Base-by-base conservation (phyloP, 805 yeast species). In the Nakazawaea wyomingensis region DNA sequence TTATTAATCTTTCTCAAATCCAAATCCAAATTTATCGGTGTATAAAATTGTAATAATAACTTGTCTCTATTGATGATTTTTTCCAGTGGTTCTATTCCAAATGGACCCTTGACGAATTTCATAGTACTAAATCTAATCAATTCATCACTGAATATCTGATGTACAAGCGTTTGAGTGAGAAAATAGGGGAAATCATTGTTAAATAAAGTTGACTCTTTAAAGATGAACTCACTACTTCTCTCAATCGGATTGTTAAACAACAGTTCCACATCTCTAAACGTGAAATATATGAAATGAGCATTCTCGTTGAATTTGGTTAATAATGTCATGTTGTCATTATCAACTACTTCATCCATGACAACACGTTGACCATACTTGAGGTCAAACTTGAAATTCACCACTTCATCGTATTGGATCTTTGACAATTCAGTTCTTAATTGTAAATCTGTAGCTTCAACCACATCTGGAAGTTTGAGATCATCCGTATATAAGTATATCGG, bases 391-490 rank as follows among this genome's bases (percentile, higher is more conserved):
- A 49, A 51, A 22, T 50, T 44, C 10, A 49, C 43, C 3, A 50
- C 39, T 1, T 49, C 30, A 7, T 59, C 61, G 4, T 45, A 35
- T 14, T 30, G 36, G 11, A 31, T 4, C 3, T 42, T 26, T n/a
- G 58, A 53, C 33, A 79, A 45, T 35, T 72, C 60, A 13, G 64
- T 61, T 46, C 72, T 65, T 2, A 76, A 53, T 50, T 77, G 76
- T 10, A 67, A 52, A 46, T 74, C 72, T 1, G 73, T 55, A 1
- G 84, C 88, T 34, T 68, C 68, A 1, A 71, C 74, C 16, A 88
- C 54, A 56, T 88, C 96, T 0, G 91, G 90, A 50, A 81, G 80
- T 14, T 62, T 59, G 49, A 78, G 69, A 1, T 74, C 75, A 9
- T 69, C 68, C 1, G 60, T 51, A n/a, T 60, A 58, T 18, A 69